Base-by-base conservation (phyloP, 1,284 basidiomycete genomes). In the Cryptococcus sp. region DNA sequence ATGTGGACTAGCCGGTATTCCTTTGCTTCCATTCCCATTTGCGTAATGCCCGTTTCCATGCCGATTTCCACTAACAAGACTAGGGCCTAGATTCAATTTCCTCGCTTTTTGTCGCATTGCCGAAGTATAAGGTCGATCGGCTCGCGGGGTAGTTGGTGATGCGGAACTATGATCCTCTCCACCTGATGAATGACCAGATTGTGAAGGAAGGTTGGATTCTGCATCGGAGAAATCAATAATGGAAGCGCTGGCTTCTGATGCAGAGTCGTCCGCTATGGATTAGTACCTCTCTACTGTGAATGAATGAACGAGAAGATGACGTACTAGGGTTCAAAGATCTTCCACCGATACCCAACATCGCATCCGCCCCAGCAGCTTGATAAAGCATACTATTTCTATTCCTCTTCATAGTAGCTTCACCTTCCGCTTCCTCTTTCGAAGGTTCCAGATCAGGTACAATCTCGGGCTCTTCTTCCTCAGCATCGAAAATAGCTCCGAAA, bases 401-500 rank as follows among this genome's bases (percentile, higher is more conserved):
- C 43, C 66, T 58, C 52, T 56, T 67, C 19, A 61, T 53, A 9
- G 60, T 61, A 32, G 73, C 76, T 21, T 73, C 70, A 11, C 23
- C 36, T 3, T 19, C 18, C 16, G 14, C 24, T 2, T 22, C 45
- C 18, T 24, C n/a, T 36, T 40, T 39, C 7, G 36, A 14, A 19
- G 34, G 22, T 19, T 21, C 34, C 14, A 11, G 24, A 18, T 40
- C 46, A 3, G 28, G 14, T n/a, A 24, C 39, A n/a, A 4, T 19
- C 11, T 22, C 52, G 34, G 16, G 52, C 13, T 44, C 46, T n/a
- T 43, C 37, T 28, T 24, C 41, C n/a, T 49, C 45, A 2, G 44
- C 48, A 63, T 88, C 88, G 77, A 91, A 91, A 39, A 91, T 89
- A 7, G 83, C 82, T 60, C 90, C 90, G 75, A 93, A 94, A 69